Conservation (phyloP, 352 stramenopile genomes). For the Phytopythium montanum region DNA sequence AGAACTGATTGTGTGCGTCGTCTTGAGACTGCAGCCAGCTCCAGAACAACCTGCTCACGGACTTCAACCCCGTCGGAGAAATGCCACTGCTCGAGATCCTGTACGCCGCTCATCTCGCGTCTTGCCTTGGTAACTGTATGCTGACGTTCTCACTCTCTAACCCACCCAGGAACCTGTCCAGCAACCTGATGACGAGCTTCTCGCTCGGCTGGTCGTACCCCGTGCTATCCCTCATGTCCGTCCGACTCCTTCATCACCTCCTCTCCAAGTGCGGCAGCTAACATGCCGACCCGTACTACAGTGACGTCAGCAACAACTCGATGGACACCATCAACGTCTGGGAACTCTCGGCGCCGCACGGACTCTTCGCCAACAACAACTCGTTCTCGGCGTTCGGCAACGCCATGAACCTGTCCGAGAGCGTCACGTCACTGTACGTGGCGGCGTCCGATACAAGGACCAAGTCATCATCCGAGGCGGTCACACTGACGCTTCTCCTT, state of each 20-base stretch:
- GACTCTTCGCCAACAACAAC: slow-evolving; percentile 4
- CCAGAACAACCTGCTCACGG: not conserved
- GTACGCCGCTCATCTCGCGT: not conserved
- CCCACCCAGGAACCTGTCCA: not conserved
- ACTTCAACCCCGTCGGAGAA: not conserved
- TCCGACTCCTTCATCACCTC: not conserved
- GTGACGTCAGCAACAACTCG: slow-evolving; percentile 4
- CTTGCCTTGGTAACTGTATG: not conserved
- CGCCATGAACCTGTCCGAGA: not conserved
- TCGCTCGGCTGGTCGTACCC: not conserved
- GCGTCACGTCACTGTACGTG: not conserved
- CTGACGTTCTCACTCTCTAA: not conserved
- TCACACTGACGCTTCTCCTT: not conserved
- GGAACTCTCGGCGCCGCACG: not conserved
- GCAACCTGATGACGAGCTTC: not conserved
- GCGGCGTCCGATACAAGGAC: not conserved
- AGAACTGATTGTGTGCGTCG: not conserved
- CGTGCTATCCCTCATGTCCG: slow-evolving; percentile 1
- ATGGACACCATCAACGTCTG: not conserved
- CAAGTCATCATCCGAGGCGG: not conserved
- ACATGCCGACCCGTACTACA: not conserved
- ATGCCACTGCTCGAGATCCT: slow-evolving; percentile 4
- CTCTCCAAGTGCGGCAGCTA: not conserved
- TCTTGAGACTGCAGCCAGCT: not conserved
- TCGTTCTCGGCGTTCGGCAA: not conserved